Percentiles rank a stretch among this genome's conserved stretches.
Evolutionary conservation across 2,329 filamentous ascomycete genomes (phyloP).

Genomic region (Phaeosphaeriaceae sp.): DNA sequence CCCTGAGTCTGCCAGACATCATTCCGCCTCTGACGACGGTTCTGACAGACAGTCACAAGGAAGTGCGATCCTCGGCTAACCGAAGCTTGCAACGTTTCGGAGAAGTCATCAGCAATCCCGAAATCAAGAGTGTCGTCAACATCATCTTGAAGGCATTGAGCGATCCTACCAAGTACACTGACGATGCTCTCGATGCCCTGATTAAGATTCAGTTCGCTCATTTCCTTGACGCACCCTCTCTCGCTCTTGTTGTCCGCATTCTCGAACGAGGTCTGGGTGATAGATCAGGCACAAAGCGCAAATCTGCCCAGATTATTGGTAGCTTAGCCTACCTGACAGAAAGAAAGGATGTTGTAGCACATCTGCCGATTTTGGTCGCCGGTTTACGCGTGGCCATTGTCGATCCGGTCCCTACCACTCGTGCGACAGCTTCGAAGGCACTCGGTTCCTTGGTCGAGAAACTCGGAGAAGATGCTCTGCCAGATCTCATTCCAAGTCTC

Average conservation of each 20-base stretch:
- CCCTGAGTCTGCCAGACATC: constrained; percentile 90
- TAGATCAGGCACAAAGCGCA: constrained; percentile 92
- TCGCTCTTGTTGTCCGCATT: constrained; percentile 94
- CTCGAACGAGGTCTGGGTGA: constrained; percentile 90
- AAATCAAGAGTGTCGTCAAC: constrained; percentile 90
- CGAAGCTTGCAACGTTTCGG: constrained; percentile 96
- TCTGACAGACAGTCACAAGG: constrained; percentile 97
- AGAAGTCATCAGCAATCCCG: constrained; percentile 97
- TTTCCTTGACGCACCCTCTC: constrained; percentile 95
- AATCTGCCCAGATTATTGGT: constrained; percentile 96
- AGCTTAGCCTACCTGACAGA: constrained; percentile 97
- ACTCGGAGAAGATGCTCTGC: constrained; percentile 92
- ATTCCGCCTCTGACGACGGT: constrained; percentile 95
- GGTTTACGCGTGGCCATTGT: constrained; percentile 89
- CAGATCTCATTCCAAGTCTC: constrained; percentile 94
- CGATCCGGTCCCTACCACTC: constrained; percentile 94
- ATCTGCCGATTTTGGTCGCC: constrained; percentile 89
- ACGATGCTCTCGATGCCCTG: constrained; percentile 88
- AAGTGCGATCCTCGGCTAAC: constrained; percentile 90
- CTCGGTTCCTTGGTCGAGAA: constrained; percentile 98
- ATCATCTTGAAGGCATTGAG: constrained; percentile 95
- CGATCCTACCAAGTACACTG: constrained; percentile 95
- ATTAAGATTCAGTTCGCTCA: constrained; percentile 99
- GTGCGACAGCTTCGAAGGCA: constrained; percentile 94
- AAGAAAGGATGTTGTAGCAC: constrained; percentile 88